Evolutionary conservation across 2,329 filamentous ascomycete species (phyloP).

Genomic region (Epichloe sylvatica): DNA sequence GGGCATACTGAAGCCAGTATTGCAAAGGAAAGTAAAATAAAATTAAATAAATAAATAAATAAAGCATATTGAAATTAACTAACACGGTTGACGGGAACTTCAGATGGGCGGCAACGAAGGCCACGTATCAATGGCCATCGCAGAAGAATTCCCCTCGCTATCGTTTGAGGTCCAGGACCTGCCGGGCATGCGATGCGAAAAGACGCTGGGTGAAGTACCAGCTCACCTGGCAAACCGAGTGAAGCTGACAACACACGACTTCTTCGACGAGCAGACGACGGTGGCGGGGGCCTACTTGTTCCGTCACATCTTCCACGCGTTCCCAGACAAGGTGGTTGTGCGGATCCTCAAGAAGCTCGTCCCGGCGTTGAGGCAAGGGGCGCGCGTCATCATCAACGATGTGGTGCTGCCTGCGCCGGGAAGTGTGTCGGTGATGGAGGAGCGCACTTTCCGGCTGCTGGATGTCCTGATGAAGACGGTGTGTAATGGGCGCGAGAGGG

Average conservation of each 20-base stretch:
- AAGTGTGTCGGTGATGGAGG: constrained; percentile 19
- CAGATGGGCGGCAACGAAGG: constrained; percentile 16
- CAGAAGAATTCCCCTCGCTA: constrained; percentile 11
- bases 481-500: constrained; percentile 32
- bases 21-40: neutral
- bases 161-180: constrained; percentile 38
- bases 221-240: constrained; percentile 21
- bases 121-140: constrained; percentile 11
- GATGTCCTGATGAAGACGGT: constrained; percentile 33
- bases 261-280: constrained; percentile 36
- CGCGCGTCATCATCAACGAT: constrained; percentile 26
- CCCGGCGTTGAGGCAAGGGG: constrained; percentile 34
- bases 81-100: too few relatives aligned
- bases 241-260: constrained; percentile 32
- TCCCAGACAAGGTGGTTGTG: constrained; percentile 32
- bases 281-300: constrained; percentile 38
- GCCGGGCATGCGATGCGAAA: constrained; percentile 23
- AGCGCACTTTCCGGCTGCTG: constrained; percentile 26
- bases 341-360: constrained; percentile 31
- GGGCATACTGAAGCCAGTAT: neutral
- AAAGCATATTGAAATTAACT: neutral
- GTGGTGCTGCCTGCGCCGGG: constrained; percentile 22
- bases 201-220: constrained; percentile 18
- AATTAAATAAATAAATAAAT: neutral
- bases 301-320: constrained; percentile 43